Base-by-base conservation (phyloP, 495 filamentous ascomycete species). In the Aspergillus haitiensis region DNA sequence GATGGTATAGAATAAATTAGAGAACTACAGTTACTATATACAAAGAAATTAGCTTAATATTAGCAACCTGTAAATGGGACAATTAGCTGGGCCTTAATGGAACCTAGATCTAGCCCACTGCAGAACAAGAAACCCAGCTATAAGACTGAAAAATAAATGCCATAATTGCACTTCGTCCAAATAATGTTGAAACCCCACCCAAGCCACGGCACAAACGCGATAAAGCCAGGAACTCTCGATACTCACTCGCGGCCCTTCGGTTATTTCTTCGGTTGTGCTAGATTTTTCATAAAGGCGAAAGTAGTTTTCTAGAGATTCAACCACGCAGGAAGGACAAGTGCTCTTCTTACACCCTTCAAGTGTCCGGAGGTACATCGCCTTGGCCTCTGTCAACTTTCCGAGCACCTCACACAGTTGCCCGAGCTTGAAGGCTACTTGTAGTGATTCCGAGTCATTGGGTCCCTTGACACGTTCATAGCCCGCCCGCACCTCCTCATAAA, bases 401-500 rank as follows among this genome's bases (percentile, higher is more conserved):
- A 70, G 68, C 18, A 60, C 18, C 7, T 9, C 10, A 58, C 62
- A 68, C 12, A 68, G 27, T 16, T 56, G 37, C 6, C 47, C 57
- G 6, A 67, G 50, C 10, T 61, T 49, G 39, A 33, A 5, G 34
- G 54, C 55, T 6, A 31, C 56, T 31, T 51, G 35, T 34, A 45
- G 33, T 55, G 32, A 64, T 16, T 32, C 34, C 18, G 36, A 0
- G 36, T 75, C 62, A 64, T 71, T 57, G 63, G 67, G 57, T 55
- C 64, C 36, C 0, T 52, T 58, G 61, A 69, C 52, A 64, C 73
- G 74, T 62, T 78, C 69, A 0, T 60, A 13, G 16, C 69, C 71
- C 59, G 36, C 56, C 21, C 70, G 62, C 55, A 64, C 64, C 56
- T 63, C 61, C 52, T 61, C 48, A 58, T 71, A 71, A 67, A 78